Base-by-base conservation (phyloP, 768 basidiomycete genomes). In the Phaeotremella fagi region DNA sequence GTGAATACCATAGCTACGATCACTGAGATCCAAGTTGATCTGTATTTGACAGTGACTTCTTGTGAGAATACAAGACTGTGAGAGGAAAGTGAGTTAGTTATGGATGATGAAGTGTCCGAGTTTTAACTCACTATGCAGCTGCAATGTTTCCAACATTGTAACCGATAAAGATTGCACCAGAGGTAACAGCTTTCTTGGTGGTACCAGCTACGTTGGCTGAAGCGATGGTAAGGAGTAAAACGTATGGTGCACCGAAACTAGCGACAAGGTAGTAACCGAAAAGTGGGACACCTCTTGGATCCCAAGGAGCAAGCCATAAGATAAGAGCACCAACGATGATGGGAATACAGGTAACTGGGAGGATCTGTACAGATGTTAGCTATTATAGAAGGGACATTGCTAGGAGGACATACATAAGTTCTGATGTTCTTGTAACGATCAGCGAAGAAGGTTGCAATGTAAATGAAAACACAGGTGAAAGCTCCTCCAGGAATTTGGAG, bases 191-290 rank as follows among this genome's bases (percentile, higher is more conserved):
- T 36, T 74, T 73, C 54, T 77, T 77, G 14, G 76, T 76, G 1
- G 66, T 52, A 7, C 75, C 76, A 0, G 68, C 61, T 6, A 71
- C 60, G 54, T 77, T 77, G 29, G 69, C 57, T 4, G 74, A 51
- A 2, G 64, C 64, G 7, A 70, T 43, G 16, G 66, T 56, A 11
- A 71, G 57, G 23, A 75, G 62, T 9, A 76, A 67, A 18, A 75
- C 76, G 50, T 75, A 75, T 31, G 72, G 75, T 1, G 74, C 68
- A 9, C 75, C 75, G 49, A 76, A 75, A 12, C 28, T 64, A 47
- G 70, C 52, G 55, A 65, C 45, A 61, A 68, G 61, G 52, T 72
- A 76, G 48, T 70, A 75, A 1, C 73, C 75, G 26, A 75, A 72
- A 25, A 75, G 43, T 1, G 76, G 74, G 1, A 70, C 59, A 2